Conservation (phyloP, 345 rosid species). For the Geranium rotundifolium region DNA sequence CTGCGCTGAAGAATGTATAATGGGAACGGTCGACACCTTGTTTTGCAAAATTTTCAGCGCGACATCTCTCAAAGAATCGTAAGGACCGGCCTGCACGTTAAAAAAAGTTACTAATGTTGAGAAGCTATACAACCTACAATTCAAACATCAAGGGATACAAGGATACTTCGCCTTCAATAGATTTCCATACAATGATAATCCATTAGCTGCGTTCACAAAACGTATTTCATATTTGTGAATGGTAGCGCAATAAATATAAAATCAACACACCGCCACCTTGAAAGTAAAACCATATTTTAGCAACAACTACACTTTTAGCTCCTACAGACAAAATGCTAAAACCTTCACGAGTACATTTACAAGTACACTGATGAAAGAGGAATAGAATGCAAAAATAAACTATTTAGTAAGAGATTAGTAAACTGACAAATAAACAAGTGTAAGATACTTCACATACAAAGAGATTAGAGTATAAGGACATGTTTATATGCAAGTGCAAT, state of each 20-base stretch:
- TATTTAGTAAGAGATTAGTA: background rate
- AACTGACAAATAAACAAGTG: background rate
- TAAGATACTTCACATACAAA: too few species aligned
- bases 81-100: constrained; percentile 68
- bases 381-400: background rate
- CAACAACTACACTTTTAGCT: too few species aligned
- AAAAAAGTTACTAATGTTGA: background rate
- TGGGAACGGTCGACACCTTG: constrained; percentile 68
- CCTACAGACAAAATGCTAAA: too few species aligned
- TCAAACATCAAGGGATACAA: background rate
- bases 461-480: background rate
- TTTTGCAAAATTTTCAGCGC: constrained; percentile 70
- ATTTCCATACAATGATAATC: too few species aligned
- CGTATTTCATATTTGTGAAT: too few species aligned
- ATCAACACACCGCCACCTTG: too few species aligned
- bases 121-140: background rate
- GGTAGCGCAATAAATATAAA: too few species aligned
- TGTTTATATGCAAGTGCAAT: background rate
- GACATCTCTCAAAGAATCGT: constrained; percentile 75
- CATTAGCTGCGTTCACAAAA: too few species aligned
- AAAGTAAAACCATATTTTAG: too few species aligned
- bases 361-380: too few species aligned
- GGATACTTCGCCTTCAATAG: too few species aligned
- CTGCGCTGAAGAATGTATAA: constrained; percentile 40
- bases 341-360: too few species aligned